Evolutionary conservation across 805 yeast species (phyloP).

Genomic region (Candida insectorum): DNA sequence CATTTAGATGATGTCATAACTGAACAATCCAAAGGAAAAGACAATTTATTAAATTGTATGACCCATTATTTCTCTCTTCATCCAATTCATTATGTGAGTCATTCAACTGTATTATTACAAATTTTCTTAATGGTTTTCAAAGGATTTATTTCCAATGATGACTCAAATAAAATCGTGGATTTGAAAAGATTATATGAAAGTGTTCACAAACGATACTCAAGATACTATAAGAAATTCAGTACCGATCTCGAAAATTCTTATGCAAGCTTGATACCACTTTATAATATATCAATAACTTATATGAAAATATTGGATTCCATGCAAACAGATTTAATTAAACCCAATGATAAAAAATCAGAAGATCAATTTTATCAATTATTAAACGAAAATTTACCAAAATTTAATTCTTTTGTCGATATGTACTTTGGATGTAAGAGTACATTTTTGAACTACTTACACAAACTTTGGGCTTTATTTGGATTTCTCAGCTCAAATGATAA

Average conservation of each 20-base stretch:
- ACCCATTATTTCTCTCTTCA: conserved; percentile 9
- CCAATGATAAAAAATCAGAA: conserved; percentile 1
- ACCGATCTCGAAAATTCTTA: conserved; percentile 7
- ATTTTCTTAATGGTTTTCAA: conserved; percentile 18
- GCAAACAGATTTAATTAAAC: neutral
- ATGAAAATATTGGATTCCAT: conserved; percentile 10
- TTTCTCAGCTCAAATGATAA: conserved; percentile 12
- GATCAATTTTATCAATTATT: conserved; percentile 6
- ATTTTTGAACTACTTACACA: conserved; percentile 18
- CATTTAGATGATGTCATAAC: conserved; percentile 14
- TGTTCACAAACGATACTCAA: conserved; percentile 12
- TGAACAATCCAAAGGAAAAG: conserved; percentile 1
- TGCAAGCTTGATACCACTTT: conserved; percentile 5
- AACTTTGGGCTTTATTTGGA: conserved; percentile 21
- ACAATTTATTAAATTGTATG: conserved; percentile 12
- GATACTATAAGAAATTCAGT: conserved; percentile 13
- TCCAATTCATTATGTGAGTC: conserved; percentile 15
- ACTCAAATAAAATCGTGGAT: conserved; percentile 8
- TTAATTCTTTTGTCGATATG: conserved; percentile 16
- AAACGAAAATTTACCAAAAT: conserved; percentile 6
- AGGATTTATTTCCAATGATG: conserved; percentile 6
- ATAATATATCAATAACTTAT: conserved; percentile 3
- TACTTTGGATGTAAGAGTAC: conserved; percentile 26
- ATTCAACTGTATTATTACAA: conserved; percentile 16
- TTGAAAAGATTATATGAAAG: conserved; percentile 10